Evolutionary conservation across 768 basidiomycete genomes (phyloP).

Genomic region (Cantharellus cinnabarinus): DNA sequence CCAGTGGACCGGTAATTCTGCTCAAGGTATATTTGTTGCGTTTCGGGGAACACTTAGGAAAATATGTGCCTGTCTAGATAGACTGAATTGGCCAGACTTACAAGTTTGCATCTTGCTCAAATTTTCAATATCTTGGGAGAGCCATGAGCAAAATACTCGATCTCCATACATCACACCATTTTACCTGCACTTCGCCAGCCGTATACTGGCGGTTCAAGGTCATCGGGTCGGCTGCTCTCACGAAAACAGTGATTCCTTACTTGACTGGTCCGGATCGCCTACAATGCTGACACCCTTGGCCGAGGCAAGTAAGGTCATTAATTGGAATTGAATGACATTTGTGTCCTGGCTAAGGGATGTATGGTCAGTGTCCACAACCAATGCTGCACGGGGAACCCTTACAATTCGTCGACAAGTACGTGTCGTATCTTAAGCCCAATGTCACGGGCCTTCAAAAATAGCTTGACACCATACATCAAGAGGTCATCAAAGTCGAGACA

Average conservation of each 20-base stretch:
- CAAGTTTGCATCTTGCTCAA: constrained; percentile 51
- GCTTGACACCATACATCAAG: constrained; percentile 45
- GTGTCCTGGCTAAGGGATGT: constrained; percentile 42
- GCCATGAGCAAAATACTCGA: background rate
- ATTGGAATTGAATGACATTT: constrained; percentile 59
- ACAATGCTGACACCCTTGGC: constrained; percentile 50
- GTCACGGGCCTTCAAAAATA: constrained; percentile 32
- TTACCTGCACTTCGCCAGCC: constrained; percentile 60
- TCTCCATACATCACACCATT: no score
- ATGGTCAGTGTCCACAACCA: background rate
- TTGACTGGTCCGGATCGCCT: constrained; percentile 84
- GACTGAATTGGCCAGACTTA: constrained; percentile 11
- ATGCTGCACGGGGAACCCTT: constrained; percentile 15
- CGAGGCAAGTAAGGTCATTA: constrained; percentile 48
- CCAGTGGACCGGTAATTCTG: constrained; percentile 75
- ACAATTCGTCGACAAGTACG: constrained; percentile 71
- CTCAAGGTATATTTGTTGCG: constrained; percentile 53
- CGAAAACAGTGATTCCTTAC: constrained; percentile 17
- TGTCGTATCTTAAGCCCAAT: constrained; percentile 41
- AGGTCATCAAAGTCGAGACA: constrained; percentile 80
- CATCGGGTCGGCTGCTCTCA: no score
- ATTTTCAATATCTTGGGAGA: constrained; percentile 37
- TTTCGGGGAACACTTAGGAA: constrained; percentile 38
- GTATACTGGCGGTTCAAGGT: constrained; percentile 29
- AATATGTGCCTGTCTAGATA: background rate